A percentile compares a stretch with the other conserved stretches of the same genome.
These are phyloP conservation scores for Primulina eburnea DNA, from an alignment of 257 asterid species.

Conservation along the genomic window DNA sequence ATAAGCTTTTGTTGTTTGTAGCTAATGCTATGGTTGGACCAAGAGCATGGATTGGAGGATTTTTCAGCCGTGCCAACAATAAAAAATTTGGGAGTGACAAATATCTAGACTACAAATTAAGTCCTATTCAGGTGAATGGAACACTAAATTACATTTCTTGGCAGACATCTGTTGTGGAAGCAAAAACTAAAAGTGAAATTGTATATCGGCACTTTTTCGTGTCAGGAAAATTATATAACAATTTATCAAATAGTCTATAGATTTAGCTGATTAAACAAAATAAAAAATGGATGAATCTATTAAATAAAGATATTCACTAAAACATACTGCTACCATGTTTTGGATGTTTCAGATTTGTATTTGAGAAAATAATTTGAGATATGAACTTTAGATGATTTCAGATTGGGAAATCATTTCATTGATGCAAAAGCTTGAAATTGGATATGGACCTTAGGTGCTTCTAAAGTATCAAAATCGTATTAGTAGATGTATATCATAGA, in stretches of 20 bases:
- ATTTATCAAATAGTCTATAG: neutral
- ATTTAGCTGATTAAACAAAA: neutral
- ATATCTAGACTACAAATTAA: slow-evolving; percentile 44
- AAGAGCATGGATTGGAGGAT: slow-evolving; percentile 92
- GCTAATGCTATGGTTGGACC: slow-evolving; percentile 99
- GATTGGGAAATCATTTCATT: neutral
- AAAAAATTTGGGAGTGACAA: slow-evolving; percentile 62
- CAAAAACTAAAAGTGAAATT: neutral
- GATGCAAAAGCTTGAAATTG: neutral
- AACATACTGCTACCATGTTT: neutral
- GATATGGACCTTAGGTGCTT: too few relatives aligned
- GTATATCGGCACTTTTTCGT: neutral
- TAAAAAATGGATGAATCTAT: neutral
- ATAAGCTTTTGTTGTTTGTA: slow-evolving; percentile 29
- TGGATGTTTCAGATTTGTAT: neutral
- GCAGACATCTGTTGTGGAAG: neutral
- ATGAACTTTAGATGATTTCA: neutral
- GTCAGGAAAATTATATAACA: neutral
- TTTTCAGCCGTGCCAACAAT: slow-evolving; percentile 58
- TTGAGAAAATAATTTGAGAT: neutral
- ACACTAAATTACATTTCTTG: neutral
- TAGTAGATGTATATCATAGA: too few relatives aligned
- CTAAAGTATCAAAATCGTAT: neutral
- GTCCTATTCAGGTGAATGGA: slow-evolving; percentile 65
- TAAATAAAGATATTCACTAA: neutral